Percentiles rank a stretch among this genome's conserved stretches.
These are phyloP conservation scores for Fagus crenata DNA, from an alignment of 306 rosid genomes.

Conservation along the genomic window DNA sequence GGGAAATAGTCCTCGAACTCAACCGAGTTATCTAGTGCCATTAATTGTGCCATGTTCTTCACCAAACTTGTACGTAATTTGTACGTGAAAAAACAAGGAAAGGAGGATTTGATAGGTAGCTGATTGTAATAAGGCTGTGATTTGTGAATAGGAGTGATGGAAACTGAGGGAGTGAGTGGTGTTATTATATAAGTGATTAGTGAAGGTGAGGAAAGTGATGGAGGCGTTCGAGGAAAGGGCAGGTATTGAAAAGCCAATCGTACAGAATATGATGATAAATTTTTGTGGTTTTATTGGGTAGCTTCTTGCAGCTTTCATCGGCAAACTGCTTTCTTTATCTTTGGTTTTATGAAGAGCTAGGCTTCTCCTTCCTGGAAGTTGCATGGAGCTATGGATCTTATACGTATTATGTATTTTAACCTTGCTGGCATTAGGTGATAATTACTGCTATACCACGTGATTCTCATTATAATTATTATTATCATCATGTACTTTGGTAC, in stretches of 20 bases:
- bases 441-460: conserved; percentile 1
- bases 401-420: not conserved
- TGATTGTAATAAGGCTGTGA: conserved; percentile 15
- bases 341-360: not conserved
- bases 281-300: conserved; percentile 1
- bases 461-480: too few species aligned
- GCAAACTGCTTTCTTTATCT: conserved; percentile 18
- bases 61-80: not conserved
- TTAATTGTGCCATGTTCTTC: not conserved
- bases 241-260: conserved; percentile 10
- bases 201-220: not conserved
- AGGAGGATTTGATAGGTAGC: not conserved
- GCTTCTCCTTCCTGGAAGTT: conserved; percentile 58
- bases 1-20: conserved; percentile 70
- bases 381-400: conserved; percentile 23
- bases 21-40: conserved; percentile 33
- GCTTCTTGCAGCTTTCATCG: conserved; percentile 23
- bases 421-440: not conserved
- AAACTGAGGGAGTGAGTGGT: conserved; percentile 9
- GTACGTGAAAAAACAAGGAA: conserved; percentile 10
- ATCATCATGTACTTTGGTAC: too few species aligned
- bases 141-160: conserved; percentile 24
- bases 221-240: conserved; percentile 9
- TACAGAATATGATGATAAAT: not conserved
- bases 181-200: conserved; percentile 18